Evolutionary conservation across 106 monocot species (phyloP), one percentile per base, ranked within the genome.

Genomic region (Platanthera zijinensis): DNA sequence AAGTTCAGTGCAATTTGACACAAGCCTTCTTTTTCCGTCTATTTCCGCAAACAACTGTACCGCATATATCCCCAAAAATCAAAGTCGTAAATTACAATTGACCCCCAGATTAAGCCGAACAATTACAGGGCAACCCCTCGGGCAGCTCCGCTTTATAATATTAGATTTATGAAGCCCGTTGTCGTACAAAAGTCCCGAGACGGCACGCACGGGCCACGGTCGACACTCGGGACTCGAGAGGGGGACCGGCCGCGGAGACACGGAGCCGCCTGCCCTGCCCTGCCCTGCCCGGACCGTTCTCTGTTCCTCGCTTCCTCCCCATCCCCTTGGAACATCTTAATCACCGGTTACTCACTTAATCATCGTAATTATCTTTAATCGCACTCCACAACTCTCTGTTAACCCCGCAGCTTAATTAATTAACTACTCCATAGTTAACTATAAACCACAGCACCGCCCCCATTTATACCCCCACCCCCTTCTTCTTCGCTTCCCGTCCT

Each of bases 171-270:
- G 8, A 61, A 21, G 59, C 19, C 59, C 21, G 59, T 61, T 21
- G n/a, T 61, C 5, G 59, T 61, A 25, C 25, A 61, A 21, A 61
- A 61, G 59, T 61, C 21, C 59, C 59, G 59, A 61, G 59, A 61
- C 59, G 59, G 59, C 59, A 61, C 59, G n/a, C 19, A n/a, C 59
- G 59, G 19, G 82, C 69, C 79, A 82, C 72, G 82, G 85, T 75
- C 50, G 76, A 79, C 52, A 73, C 74, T 56, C 59, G 48, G n/a
- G 51, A 11, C 51, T 10, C 62, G 32, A 19, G 66, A 66, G 25
- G 73, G 79, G 79, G 77, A 79, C 82, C 76, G 76, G 59, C 67
- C 81, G 92, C 92, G 92, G 89, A 85, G 74, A 89, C 87, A 77
- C 87, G 89, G 83, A 87, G 89, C 87, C 92, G 92, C 77, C 81